Evolutionary conservation across 108 stramenopile species (phyloP).

Genomic region (Epithemia pelagica): DNA sequence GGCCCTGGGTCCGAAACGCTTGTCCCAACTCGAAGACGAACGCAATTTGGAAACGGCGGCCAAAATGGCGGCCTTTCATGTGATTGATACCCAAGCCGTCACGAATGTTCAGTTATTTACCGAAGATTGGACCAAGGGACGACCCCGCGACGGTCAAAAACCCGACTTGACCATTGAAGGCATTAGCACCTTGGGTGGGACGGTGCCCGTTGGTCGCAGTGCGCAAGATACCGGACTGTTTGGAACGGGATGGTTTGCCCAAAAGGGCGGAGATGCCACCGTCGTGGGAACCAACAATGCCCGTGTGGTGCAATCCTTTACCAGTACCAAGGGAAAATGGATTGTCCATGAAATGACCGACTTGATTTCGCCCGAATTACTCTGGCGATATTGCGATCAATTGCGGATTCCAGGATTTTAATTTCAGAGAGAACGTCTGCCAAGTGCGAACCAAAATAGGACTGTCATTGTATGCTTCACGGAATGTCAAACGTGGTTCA

Average conservation of each 20-base stretch:
- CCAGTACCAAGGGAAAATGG: slow-evolving; percentile 27
- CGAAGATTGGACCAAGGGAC: slow-evolving; percentile 27
- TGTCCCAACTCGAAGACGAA: slow-evolving; percentile 46
- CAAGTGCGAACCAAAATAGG: slow-evolving; percentile 11
- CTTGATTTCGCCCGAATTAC: slow-evolving; percentile 54
- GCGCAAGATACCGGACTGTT: neutral
- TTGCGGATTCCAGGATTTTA: slow-evolving; percentile 55
- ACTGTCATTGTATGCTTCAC: too few relatives aligned
- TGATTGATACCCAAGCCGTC: slow-evolving; percentile 50
- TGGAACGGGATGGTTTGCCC: slow-evolving; percentile 55
- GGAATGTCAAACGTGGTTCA: too few relatives aligned
- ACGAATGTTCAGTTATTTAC: slow-evolving; percentile 36
- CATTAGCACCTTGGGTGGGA: slow-evolving; percentile 60
- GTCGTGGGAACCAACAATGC: slow-evolving; percentile 36
- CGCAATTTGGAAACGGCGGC: slow-evolving; percentile 62
- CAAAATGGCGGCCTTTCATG: slow-evolving; percentile 71
- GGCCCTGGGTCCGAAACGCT: slow-evolving; percentile 52
- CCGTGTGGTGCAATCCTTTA: slow-evolving; percentile 44
- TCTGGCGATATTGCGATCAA: slow-evolving; percentile 78
- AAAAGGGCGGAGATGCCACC: slow-evolving; percentile 63
- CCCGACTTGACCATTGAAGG: slow-evolving; percentile 44
- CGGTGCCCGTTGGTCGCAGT: slow-evolving; percentile 49
- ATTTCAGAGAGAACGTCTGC: too few relatives aligned
- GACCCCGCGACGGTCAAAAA: slow-evolving; percentile 21
- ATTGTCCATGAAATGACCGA: slow-evolving; percentile 70